Conservation (phyloP, 257 asterid species). For the Rubia yunnanensis region DNA sequence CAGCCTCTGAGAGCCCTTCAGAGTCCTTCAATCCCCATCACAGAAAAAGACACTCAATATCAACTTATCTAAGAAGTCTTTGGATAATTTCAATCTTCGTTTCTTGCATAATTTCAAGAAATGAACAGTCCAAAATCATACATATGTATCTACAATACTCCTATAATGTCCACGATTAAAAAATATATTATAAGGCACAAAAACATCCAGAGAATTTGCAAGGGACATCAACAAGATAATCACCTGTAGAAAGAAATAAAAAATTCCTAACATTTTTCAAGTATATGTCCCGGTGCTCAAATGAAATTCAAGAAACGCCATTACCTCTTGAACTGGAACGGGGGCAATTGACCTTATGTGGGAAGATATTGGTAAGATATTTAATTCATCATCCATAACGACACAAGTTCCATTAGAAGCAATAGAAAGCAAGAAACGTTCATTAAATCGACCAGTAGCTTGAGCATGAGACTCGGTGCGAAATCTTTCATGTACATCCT, state of each 20-base stretch:
- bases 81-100: neutral
- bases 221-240: neutral
- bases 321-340: conserved; percentile 56
- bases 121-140: neutral
- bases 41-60: conserved; percentile 15
- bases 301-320: neutral
- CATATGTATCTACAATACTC: neutral
- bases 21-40: conserved; percentile 45
- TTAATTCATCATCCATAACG: conserved; percentile 95
- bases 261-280: neutral
- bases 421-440: conserved; percentile 88
- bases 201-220: neutral
- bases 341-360: conserved; percentile 68
- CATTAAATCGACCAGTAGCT: conserved; percentile 83
- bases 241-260: neutral
- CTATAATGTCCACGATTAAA: neutral
- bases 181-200: neutral
- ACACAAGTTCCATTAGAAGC: conserved; percentile 85
- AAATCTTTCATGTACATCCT: conserved; percentile 96
- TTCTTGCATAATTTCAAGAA: neutral
- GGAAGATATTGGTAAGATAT: conserved; percentile 91
- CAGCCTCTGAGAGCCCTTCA: conserved; percentile 80
- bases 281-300: neutral
- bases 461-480: conserved; percentile 88
- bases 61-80: neutral